Evolutionary conservation across 345 rosid genomes (phyloP).

Genomic region (Eucalyptus pauciflora): DNA sequence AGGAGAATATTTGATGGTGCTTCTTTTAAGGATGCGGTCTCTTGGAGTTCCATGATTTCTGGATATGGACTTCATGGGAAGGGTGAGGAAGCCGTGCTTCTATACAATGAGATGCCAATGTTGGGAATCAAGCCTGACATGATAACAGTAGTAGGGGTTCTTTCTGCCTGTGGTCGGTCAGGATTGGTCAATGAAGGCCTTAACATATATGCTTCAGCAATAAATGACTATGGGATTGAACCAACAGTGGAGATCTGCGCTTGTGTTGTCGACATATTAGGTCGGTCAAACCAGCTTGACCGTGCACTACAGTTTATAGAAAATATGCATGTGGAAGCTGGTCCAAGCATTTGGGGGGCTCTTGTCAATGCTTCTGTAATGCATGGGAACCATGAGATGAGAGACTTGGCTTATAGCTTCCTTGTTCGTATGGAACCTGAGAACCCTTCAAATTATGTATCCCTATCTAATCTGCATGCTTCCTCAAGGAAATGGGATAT

Average conservation of each 20-base stretch:
- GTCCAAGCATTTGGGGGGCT: conserved; percentile 69
- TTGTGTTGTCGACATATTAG: conserved; percentile 56
- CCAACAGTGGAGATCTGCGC: conserved; percentile 55
- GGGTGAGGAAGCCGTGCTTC: conserved; percentile 42
- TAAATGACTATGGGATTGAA: conserved; percentile 22
- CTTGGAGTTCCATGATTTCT: conserved; percentile 66
- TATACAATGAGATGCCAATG: conserved; percentile 39
- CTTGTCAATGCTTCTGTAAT: conserved; percentile 44
- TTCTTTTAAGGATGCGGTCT: conserved; percentile 32
- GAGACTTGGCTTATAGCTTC: conserved; percentile 38
- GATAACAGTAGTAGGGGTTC: conserved; percentile 42
- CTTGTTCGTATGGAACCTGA: conserved; percentile 53
- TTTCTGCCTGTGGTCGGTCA: conserved; percentile 54
- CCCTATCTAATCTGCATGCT: conserved; percentile 51
- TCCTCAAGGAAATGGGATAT: conserved; percentile 46
- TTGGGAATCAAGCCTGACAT: conserved; percentile 37
- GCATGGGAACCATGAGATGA: conserved; percentile 52
- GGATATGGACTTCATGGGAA: conserved; percentile 66
- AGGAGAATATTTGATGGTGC: conserved; percentile 32
- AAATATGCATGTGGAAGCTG: conserved; percentile 43
- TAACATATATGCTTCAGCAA: conserved; percentile 16
- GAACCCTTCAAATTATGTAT: conserved; percentile 52
- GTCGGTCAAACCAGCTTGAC: conserved; percentile 44
- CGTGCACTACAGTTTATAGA: conserved; percentile 39
- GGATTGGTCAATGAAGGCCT: conserved; percentile 49